Base-by-base conservation (phyloP, 306 rosid genomes). In the Pueraria montana region DNA sequence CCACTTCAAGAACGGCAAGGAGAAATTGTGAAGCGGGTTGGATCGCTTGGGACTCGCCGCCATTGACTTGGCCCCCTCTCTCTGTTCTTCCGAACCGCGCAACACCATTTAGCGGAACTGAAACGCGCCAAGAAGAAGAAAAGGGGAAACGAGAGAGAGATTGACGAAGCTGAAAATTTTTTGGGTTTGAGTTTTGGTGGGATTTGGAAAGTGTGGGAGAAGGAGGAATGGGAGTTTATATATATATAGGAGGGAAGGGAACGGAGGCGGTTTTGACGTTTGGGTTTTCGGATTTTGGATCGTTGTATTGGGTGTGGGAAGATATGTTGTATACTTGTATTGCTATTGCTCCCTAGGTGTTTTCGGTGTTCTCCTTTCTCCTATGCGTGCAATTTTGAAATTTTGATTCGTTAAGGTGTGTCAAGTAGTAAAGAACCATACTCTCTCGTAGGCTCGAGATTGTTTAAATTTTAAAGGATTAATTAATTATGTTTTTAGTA, bases 181-280 rank as follows among this genome's bases (percentile, higher is more conserved):
- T 20, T 61, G 0, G 17, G 14, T 42, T 42, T 0, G 59, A 21
- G 9, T 7, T 46, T 46, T 12, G 52, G 55, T 49, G 58, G 23
- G 23, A 17, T 52, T 17, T 52, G 58, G 9, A n/a, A 52, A 6
- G 4, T n/a, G n/a, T n/a, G n/a, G n/a, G n/a, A n/a, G n/a, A n/a
- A n/a, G 23, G 1, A 1, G 23, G 21, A 49, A 49, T 3, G 8
- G 20, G 6, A 4, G 20, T 49, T 17, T 50, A 2, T 50, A 16
- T 50, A 48, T 13, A 4, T 1, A 3, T 10, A 13, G 13, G 21
- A 50, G 21, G 21, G 56, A 17, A 50, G 21, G 2, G 21, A 52
- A 5, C 52, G 75, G 78, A 20, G 77, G 77, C 82, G 81, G 90
- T 80, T 86, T 88, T 80, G 82, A 86, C 86, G 87, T 90, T 90